These are phyloP conservation scores for Kwoniella dendrophila DNA, from an alignment of 768 basidiomycete species.

Conservation along the genomic window DNA sequence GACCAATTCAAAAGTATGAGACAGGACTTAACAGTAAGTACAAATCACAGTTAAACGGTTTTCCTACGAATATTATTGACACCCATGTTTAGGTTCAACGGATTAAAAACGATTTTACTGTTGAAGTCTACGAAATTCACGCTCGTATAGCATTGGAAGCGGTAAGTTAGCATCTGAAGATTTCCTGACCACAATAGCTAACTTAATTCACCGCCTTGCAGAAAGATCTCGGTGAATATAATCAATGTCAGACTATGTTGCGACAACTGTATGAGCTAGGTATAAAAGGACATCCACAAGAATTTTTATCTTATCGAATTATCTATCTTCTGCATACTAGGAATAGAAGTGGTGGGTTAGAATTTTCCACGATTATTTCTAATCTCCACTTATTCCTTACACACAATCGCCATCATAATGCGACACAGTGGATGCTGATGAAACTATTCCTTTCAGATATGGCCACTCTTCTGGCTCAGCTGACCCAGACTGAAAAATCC, in stretches of 20 bases:
- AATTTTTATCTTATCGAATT: conserved; percentile 96
- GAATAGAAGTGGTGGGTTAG: conserved; percentile 79
- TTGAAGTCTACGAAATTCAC: conserved; percentile 96
- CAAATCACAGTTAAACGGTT: neutral
- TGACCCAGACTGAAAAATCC: conserved; percentile 87
- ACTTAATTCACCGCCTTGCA: conserved; percentile 55
- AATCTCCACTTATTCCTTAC: neutral
- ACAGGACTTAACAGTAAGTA: conserved; percentile 92
- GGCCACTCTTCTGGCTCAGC: conserved; percentile 95
- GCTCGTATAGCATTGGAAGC: conserved; percentile 94
- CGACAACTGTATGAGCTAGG: conserved; percentile 90
- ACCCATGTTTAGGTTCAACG: conserved; percentile 78
- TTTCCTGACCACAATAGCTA: too few species aligned
- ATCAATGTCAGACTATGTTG: conserved; percentile 91
- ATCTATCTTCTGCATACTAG: conserved; percentile 91
- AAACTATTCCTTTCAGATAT: conserved; percentile 65
- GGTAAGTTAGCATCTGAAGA: conserved; percentile 60
- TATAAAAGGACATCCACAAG: conserved; percentile 86
- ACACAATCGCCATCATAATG: neutral
- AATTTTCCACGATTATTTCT: neutral
- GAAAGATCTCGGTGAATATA: conserved; percentile 98
- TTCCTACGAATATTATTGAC: neutral
- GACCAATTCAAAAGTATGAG: conserved; percentile 97
- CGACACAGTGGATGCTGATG: neutral
- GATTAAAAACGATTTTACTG: conserved; percentile 97